Evolutionary conservation across 2,329 filamentous ascomycete species (phyloP), one percentile per base, ranked within the genome.

Genomic region (Aspergillus tanneri): DNA sequence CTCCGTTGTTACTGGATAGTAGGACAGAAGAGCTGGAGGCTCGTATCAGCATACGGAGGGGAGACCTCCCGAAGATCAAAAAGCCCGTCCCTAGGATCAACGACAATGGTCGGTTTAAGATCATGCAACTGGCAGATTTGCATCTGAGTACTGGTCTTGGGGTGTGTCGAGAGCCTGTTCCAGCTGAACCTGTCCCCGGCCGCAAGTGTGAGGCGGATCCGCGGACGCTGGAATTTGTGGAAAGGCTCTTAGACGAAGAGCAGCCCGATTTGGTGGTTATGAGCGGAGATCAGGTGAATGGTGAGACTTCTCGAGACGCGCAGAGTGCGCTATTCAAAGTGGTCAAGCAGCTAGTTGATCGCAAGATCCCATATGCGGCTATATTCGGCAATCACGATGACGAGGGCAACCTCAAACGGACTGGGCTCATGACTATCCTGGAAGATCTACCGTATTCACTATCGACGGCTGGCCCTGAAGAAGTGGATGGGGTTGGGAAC

Each of bases 361-460:
- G 88, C 67, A 89, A 90, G 61, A 90, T 97, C 28, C 93, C 93
- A 0, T 97, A 95, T 63, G 88, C 90, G 12, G 85, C 86, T 52
- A 97, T 99, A 50, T 96, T 97, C 63, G 93, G 93, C 47, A 99
- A 99, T 67, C 93, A 99, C 69, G 93, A 99, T 64, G 92, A 97
- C 62, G 92, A 97, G 75, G 85, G 86, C 25, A 83, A 88, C 37
- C 79, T 96, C 56, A 82, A 85, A 12, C 86, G 93, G 47, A 75
- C 80, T 4, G 81, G 82, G 2, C 86, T 93, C 63, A 97, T 99
- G 91, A 77, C 83, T 3, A 77, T 99, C 11, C 84, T 96, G 60
- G 85, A 96, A 67, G 84, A 85, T 1, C 78, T 99, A 0, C 93
- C 93, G 0, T 96, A 89, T 69, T 96, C 90, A 1, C 78, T 99